Conservation (phyloP, 768 basidiomycete species). For the Lentinus tigrinus region DNA sequence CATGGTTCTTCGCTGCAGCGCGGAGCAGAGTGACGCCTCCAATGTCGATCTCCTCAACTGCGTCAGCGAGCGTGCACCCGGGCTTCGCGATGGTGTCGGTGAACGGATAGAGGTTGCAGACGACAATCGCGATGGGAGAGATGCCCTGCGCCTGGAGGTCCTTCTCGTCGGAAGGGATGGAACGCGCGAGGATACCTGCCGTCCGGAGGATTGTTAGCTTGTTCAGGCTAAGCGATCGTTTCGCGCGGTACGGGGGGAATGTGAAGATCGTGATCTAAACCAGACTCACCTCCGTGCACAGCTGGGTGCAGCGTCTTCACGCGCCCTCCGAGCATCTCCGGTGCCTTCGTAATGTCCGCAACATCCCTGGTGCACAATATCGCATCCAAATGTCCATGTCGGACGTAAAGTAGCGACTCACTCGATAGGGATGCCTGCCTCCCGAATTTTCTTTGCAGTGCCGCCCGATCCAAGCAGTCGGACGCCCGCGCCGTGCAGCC, state of each 20-base stretch:
- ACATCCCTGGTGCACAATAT: conserved; percentile 69
- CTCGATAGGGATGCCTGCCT: conserved; percentile 89
- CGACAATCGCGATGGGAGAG: conserved; percentile 92
- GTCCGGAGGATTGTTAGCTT: not conserved
- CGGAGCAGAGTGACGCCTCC: conserved; percentile 97
- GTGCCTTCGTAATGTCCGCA: conserved; percentile 94
- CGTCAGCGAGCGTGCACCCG: conserved; percentile 84
- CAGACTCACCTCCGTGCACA: conserved; percentile 83
- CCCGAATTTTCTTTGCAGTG: conserved; percentile 96
- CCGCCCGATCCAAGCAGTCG: conserved; percentile 93
- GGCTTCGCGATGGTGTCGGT: conserved; percentile 86
- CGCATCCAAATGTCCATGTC: not conserved
- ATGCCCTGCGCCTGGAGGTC: conserved; percentile 85
- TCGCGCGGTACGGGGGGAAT: no score
- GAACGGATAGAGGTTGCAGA: conserved; percentile 99
- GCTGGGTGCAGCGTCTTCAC: conserved; percentile 98
- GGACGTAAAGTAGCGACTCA: conserved; percentile 39
- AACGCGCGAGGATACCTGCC: conserved; percentile 89
- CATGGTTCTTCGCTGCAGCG: conserved; percentile 98
- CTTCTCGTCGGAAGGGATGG: conserved; percentile 84
- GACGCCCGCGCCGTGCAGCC: conserved; percentile 79
- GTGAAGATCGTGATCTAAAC: not conserved
- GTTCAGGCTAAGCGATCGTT: no score
- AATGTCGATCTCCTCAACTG: conserved; percentile 98
- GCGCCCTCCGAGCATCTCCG: conserved; percentile 97